phyloP scores from a whole-genome alignment of 257 asterid genomes.

The Salvia hispanica region DNA sequence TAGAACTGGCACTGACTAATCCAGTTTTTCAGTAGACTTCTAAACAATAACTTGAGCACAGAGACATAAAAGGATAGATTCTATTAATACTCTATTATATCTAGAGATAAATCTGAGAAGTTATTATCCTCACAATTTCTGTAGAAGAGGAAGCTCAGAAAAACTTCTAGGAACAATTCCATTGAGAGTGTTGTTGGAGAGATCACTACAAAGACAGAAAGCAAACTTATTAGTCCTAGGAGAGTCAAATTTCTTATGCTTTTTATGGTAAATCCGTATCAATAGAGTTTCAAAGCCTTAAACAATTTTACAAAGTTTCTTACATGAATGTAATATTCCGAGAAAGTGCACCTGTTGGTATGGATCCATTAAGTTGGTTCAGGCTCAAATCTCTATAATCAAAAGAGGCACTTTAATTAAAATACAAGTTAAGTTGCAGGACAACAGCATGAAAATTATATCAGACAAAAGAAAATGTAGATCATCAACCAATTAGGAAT shows the following conservation, averaged over 20 bases:
- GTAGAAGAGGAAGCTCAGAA: slow-evolving; percentile 68
- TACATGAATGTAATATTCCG: slow-evolving; percentile 72
- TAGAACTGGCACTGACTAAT: slow-evolving; percentile 6
- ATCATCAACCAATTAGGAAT: background rate
- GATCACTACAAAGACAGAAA: slow-evolving; percentile 50
- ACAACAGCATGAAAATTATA: background rate
- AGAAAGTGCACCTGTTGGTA: slow-evolving; percentile 62
- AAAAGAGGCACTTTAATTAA: slow-evolving; percentile 7
- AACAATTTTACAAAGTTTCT: slow-evolving; percentile 31
- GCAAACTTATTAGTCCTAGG: slow-evolving; percentile 21
- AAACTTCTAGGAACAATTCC: slow-evolving; percentile 78
- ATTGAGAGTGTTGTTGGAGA: slow-evolving; percentile 70
- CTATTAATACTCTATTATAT: slow-evolving; percentile 24
- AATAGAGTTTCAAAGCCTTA: slow-evolving; percentile 15
- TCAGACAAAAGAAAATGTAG: slow-evolving; percentile 5
- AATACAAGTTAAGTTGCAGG: slow-evolving; percentile 15
- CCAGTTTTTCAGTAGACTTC: background rate
- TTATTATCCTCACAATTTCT: slow-evolving; percentile 65
- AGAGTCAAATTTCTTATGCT: slow-evolving; percentile 6
- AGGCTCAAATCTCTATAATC: slow-evolving; percentile 72
- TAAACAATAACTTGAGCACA: background rate
- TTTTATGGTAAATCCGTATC: slow-evolving; percentile 12
- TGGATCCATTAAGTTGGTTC: slow-evolving; percentile 70
- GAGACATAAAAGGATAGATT: slow-evolving; percentile 10
- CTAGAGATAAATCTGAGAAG: slow-evolving; percentile 18